Evolutionary conservation across 345 rosid genomes (phyloP).

Genomic region (Heritiera fomes): DNA sequence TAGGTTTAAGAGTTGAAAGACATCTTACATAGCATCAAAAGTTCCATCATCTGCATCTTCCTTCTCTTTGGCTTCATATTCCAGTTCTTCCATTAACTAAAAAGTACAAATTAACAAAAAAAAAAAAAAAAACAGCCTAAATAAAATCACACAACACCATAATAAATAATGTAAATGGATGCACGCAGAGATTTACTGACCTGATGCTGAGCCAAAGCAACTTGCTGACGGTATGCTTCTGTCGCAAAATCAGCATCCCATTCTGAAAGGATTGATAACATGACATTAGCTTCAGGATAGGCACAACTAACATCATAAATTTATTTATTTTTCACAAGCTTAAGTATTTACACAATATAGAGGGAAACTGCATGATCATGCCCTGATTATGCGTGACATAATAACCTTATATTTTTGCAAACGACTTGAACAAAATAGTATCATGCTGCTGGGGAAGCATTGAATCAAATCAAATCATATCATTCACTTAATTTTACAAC

Average conservation of each 20-base stretch:
- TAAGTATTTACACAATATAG: not conserved
- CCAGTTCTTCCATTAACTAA: slow-evolving; percentile 92
- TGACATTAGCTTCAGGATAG: slow-evolving; percentile 11
- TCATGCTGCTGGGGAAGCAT: not conserved
- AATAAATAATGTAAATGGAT: not conserved
- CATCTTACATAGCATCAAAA: slow-evolving; percentile 58
- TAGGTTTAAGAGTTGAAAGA: slow-evolving; percentile 28
- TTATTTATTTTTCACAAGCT: not conserved
- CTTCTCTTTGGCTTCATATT: slow-evolving; percentile 83
- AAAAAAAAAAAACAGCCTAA: slow-evolving; percentile 18
- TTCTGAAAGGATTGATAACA: slow-evolving; percentile 42
- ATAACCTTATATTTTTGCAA: not conserved
- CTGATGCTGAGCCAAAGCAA: slow-evolving; percentile 91
- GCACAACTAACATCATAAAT: not conserved
- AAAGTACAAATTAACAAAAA: slow-evolving; percentile 27
- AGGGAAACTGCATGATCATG: not conserved
- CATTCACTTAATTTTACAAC: not conserved
- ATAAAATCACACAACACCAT: not conserved
- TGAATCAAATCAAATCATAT: not conserved
- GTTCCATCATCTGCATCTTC: slow-evolving; percentile 63
- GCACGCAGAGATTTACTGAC: slow-evolving; percentile 36
- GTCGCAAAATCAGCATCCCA: slow-evolving; percentile 99
- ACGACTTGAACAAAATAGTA: not conserved
- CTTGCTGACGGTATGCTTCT: slow-evolving; percentile 98
- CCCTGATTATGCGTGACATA: not conserved